Percentiles rank a stretch among this genome's conserved stretches.
These are phyloP conservation scores for Talaromyces sp. DNA, from an alignment of 2,329 filamentous ascomycete genomes.

Conservation along the genomic window DNA sequence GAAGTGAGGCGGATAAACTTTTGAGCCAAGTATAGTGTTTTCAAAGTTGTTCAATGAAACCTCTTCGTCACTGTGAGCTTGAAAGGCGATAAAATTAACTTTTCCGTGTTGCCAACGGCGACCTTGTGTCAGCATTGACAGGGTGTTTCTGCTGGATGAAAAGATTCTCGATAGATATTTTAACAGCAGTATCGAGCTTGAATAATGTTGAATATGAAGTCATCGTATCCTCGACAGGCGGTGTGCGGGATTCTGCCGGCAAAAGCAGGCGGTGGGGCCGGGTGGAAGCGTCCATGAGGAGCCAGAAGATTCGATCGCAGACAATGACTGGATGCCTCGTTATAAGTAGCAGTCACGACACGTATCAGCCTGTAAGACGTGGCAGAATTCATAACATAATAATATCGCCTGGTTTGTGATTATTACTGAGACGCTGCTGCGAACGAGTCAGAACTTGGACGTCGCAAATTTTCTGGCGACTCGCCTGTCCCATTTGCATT, in stretches of 20 bases:
- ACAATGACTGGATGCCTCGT: not conserved
- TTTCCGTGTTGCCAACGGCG: not conserved
- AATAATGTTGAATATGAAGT: not conserved
- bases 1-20: not conserved
- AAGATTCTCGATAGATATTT: too few species aligned
- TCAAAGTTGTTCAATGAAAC: not conserved
- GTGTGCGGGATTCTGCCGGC: slow-evolving; percentile 7
- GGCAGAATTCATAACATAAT: not conserved
- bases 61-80: too few species aligned
- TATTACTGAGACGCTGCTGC: not conserved
- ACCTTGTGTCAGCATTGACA: too few species aligned
- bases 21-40: not conserved
- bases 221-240: not conserved
- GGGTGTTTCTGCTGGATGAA: not conserved
- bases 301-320: slow-evolving; percentile 38
- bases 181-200: too few species aligned
- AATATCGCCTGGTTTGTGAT: not conserved
- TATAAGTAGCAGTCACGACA: not conserved
- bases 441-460: not conserved
- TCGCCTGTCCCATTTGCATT: not conserved
- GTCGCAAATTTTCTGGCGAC: not conserved
- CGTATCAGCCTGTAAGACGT: not conserved
- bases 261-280: slow-evolving; percentile 7
- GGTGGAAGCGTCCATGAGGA: slow-evolving; percentile 22
- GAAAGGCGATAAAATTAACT: too few species aligned